Conservation (phyloP, 805 yeast genomes). For the Lipomyces sp. region DNA sequence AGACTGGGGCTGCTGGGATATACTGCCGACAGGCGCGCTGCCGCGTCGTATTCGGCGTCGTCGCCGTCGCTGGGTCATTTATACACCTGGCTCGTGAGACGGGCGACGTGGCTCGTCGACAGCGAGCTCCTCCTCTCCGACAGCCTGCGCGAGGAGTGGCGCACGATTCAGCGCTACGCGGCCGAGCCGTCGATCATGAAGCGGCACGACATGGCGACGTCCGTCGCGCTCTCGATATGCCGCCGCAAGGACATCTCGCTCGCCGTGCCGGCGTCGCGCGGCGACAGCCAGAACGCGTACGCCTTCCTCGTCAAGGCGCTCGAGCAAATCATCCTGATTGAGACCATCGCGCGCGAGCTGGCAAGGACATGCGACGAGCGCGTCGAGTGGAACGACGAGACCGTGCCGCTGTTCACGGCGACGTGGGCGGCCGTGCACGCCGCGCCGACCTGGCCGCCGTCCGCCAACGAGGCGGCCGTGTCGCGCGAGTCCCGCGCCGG, state of each 20-base stretch:
- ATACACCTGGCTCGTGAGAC: constrained; percentile 16
- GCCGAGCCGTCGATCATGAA: constrained; percentile 2
- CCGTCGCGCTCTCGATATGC: constrained; percentile 17
- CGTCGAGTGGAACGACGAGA: constrained; percentile 13
- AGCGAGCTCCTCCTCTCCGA: constrained; percentile 23
- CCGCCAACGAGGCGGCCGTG: constrained; percentile 11
- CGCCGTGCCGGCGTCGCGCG: neutral
- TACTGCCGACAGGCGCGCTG: constrained; percentile 7
- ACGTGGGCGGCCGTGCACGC: constrained; percentile 15
- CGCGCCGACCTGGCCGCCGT: constrained; percentile 19
- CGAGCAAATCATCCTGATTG: constrained; percentile 9
- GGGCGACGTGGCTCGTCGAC: constrained; percentile 27
- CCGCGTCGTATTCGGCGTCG: neutral
- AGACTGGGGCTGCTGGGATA: neutral
- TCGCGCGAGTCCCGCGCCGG: constrained; percentile 26
- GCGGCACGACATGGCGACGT: constrained; percentile 9
- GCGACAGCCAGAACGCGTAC: constrained; percentile 3
- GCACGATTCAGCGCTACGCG: constrained; percentile 12
- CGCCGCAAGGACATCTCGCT: constrained; percentile 19
- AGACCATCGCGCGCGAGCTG: constrained; percentile 9
- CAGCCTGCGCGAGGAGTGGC: constrained; percentile 11
- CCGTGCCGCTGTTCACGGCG: neutral
- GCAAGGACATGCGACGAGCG: neutral
- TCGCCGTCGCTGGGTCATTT: neutral
- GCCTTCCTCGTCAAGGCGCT: constrained; percentile 13